Base-by-base conservation (phyloP, 306 rosid genomes). In the Cucumis cinereus region DNA sequence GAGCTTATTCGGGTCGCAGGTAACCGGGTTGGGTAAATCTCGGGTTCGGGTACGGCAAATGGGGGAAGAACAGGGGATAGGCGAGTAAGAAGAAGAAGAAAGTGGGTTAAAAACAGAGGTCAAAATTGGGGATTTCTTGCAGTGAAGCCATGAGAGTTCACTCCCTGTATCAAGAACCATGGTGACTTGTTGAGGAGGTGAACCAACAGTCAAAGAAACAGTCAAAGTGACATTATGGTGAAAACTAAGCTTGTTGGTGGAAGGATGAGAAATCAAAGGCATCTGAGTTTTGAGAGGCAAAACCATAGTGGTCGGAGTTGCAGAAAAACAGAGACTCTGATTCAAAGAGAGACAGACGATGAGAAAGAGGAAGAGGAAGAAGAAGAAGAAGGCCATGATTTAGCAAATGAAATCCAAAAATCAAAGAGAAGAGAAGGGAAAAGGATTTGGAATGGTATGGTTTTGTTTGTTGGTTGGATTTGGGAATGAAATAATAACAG, bases 111-210 rank as follows among this genome's bases (percentile, higher is more conserved):
- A 90, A 50, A 82, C 73, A 36, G 84, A 79, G 81, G 24, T 80
- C n/a, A 87, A 36, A 55, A 69, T 76, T 19, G 81, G 90, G 53
- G 81, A 5, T 67, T 86, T 89, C 62, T 85, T 86, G 73, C 96
- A 90, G 77, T 86, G 95, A 14, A 90, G 88, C 98, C 98, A 89
- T 0, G 96, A 88, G 83, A 93, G 98, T 54, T 93, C 96, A 40
- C 98, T 93, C 15, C 98, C 95, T 47, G 98, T 93, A 84, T 93
- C 96, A 41, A 93, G 96, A 80, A 93, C 96, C 98, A 88, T 90
- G 79, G 93, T 88, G n/a, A 90, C 93, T 3, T n/a, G 81, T 84
- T 93, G 98, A 41, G 98, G 98, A 60, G 98, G 96, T 20, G 93
- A 79, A 10, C 96, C 98, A 1, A 89, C 83, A 8, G 90, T 83